phyloP scores from a whole-genome alignment of 2,329 filamentous ascomycete genomes.

The Claviceps monticola region DNA sequence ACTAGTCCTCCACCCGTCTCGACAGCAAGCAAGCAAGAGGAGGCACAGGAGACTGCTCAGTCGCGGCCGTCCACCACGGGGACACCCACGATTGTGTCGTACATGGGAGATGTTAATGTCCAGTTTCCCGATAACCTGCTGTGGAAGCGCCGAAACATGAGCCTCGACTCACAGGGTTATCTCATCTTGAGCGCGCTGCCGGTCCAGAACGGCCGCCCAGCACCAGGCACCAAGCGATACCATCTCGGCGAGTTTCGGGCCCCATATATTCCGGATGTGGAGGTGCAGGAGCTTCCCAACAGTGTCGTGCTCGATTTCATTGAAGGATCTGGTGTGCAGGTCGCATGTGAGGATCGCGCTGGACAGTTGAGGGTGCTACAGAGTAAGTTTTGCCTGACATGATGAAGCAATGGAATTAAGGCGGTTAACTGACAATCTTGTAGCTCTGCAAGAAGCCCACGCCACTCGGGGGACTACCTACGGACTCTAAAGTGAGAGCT shows the following conservation, averaged over 20 bases:
- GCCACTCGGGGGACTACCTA: slow-evolving; percentile 18
- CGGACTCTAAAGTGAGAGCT: slow-evolving; percentile 13
- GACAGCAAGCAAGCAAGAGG: slow-evolving; percentile 37
- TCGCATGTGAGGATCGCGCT: slow-evolving; percentile 48
- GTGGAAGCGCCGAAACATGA: slow-evolving; percentile 88
- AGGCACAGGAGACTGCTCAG: slow-evolving; percentile 13
- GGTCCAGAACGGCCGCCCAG: slow-evolving; percentile 36
- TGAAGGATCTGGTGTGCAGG: slow-evolving; percentile 46
- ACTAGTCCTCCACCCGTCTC: slow-evolving; percentile 29
- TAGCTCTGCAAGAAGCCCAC: slow-evolving; percentile 24
- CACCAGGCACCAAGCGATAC: slow-evolving; percentile 53
- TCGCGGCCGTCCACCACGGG: slow-evolving; percentile 17
- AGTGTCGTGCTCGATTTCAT: slow-evolving; percentile 54
- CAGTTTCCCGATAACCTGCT: slow-evolving; percentile 93
- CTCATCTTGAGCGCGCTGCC: slow-evolving; percentile 57
- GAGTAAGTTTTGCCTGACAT: slow-evolving; percentile 27
- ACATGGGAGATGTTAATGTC: slow-evolving; percentile 84
- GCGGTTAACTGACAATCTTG: neutral
- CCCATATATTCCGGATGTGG: slow-evolving; percentile 76
- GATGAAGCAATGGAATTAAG: neutral
- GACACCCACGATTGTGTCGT: slow-evolving; percentile 38
- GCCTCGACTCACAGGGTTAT: slow-evolving; percentile 71
- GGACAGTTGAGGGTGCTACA: slow-evolving; percentile 42
- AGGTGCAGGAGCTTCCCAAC: slow-evolving; percentile 84
- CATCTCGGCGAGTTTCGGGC: slow-evolving; percentile 71